Evolutionary conservation across 108 stramenopile species (phyloP).

Genomic region (Poteriospumella lacustris): DNA sequence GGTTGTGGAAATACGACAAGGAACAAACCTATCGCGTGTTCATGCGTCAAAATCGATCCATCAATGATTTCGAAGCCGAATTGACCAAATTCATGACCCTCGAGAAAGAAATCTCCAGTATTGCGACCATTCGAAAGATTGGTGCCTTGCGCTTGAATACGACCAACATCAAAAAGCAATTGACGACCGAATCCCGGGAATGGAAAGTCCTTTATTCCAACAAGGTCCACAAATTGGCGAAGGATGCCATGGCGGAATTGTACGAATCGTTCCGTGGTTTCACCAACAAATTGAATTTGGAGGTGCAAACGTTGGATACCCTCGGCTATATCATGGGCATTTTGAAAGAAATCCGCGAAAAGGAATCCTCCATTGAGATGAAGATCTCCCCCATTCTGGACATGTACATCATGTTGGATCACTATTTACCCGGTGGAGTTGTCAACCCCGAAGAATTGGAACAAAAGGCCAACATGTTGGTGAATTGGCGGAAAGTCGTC

Average conservation of each 20-base stretch:
- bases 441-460: conserved; percentile 54
- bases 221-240: conserved; percentile 56
- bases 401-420: conserved; percentile 62
- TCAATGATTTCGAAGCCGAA: conserved; percentile 49
- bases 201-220: conserved; percentile 60
- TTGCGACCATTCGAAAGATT: conserved; percentile 51
- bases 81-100: conserved; percentile 30
- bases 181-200: conserved; percentile 48
- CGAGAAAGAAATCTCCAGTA: conserved; percentile 48
- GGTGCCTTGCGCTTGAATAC: conserved; percentile 58
- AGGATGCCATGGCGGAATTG: conserved; percentile 47
- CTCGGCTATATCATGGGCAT: conserved; percentile 57
- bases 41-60: conserved; percentile 39
- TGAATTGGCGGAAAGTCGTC: conserved; percentile 52
- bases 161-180: conserved; percentile 57
- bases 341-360: conserved; percentile 57
- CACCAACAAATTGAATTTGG: conserved; percentile 42
- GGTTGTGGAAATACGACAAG: conserved; percentile 65
- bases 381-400: conserved; percentile 60
- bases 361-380: conserved; percentile 56
- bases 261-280: conserved; percentile 54
- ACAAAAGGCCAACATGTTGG: conserved; percentile 48
- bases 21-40: conserved; percentile 50
- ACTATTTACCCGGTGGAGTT: conserved; percentile 46
- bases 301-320: conserved; percentile 54